Conservation (phyloP, 1,284 basidiomycete species). For the Ganoderma lucidum region DNA sequence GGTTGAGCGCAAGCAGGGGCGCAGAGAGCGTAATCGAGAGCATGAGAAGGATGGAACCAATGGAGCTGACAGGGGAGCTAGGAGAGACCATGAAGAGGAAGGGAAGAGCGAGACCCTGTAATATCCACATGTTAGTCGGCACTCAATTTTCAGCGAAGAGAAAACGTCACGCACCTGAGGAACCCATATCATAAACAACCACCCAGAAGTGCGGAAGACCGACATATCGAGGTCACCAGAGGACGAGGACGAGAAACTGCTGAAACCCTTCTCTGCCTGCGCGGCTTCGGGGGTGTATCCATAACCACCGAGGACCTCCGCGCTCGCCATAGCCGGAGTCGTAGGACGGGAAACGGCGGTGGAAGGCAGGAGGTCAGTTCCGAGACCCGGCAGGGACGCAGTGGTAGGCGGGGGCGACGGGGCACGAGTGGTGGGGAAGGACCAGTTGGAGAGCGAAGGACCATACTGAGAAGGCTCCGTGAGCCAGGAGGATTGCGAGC, state of each 20-base stretch:
- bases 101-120: conserved; percentile 62
- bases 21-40: conserved; percentile 72
- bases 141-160: not conserved
- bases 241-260: conserved; percentile 49
- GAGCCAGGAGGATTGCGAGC: conserved; percentile 75
- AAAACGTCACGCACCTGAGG: conserved; percentile 55
- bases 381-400: conserved; percentile 45
- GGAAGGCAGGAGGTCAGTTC: conserved; percentile 49
- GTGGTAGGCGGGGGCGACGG: conserved; percentile 38
- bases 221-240: conserved; percentile 62
- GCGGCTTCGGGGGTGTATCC: conserved; percentile 55
- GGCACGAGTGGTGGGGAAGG: conserved; percentile 59
- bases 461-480: conserved; percentile 68
- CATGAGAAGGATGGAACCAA: conserved; percentile 57
- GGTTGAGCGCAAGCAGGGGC: conserved; percentile 67
- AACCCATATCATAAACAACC: conserved; percentile 70
- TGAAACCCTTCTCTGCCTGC: conserved; percentile 60
- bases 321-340: conserved; percentile 62
- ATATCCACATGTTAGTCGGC: conserved; percentile 18
- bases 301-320: conserved; percentile 71
- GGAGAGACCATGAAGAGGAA: conserved; percentile 60
- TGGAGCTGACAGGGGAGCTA: conserved; percentile 45
- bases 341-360: conserved; percentile 51
- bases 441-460: conserved; percentile 68
- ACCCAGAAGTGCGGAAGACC: conserved; percentile 58